These are phyloP conservation scores for Citrus inodora DNA, from an alignment of 345 rosid genomes.

Conservation along the genomic window DNA sequence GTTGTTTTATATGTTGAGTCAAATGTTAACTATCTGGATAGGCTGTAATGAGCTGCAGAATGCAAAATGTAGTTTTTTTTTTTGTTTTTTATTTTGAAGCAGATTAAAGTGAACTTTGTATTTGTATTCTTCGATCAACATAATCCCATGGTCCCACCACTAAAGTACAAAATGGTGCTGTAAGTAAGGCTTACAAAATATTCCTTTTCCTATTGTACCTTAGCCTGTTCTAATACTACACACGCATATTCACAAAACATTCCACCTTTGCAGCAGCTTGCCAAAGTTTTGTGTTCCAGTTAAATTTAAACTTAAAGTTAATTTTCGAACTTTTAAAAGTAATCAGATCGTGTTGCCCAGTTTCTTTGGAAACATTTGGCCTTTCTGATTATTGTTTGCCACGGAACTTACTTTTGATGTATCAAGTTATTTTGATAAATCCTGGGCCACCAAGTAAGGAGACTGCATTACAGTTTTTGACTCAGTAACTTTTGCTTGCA, in stretches of 20 bases:
- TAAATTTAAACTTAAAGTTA: too few relatives aligned
- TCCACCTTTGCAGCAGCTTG: background rate
- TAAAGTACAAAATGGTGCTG: background rate
- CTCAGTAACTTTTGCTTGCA: conserved; percentile 29
- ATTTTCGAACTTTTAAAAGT: too few relatives aligned
- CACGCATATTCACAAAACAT: background rate
- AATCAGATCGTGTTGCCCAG: background rate
- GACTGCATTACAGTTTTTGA: background rate
- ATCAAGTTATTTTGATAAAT: background rate
- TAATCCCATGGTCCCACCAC: background rate
- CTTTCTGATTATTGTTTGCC: background rate
- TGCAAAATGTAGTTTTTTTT: background rate
- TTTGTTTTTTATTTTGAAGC: background rate
- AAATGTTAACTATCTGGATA: background rate
- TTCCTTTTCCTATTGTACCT: background rate
- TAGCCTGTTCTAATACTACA: background rate
- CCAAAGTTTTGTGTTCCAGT: background rate
- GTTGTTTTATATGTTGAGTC: background rate
- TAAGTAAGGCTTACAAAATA: background rate
- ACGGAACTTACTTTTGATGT: background rate
- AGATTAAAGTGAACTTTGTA: background rate
- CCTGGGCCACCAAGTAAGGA: background rate
- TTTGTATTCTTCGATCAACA: background rate
- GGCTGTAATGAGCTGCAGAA: background rate
- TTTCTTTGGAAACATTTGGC: background rate